A percentile compares a stretch with the other conserved stretches of the same genome.
Conservation (phyloP, 148 eudicot genomes). For the Simmondsia chinensis region DNA sequence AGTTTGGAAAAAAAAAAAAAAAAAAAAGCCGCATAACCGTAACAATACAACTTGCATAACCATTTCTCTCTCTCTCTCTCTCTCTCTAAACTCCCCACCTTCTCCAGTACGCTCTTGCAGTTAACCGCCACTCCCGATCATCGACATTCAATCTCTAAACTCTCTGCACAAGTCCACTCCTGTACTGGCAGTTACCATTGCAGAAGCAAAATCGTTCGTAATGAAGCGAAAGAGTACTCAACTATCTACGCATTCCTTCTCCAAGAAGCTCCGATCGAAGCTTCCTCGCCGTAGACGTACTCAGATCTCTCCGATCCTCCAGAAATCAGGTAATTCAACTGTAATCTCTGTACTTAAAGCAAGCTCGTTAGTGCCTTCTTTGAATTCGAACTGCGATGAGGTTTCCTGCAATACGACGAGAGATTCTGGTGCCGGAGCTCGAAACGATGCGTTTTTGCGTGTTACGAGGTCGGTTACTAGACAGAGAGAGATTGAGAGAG, state of each 20-base stretch:
- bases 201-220: not conserved
- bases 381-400: constrained; percentile 24
- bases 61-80: constrained; percentile 4
- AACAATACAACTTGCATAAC: not conserved
- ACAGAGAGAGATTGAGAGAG: constrained; percentile 14
- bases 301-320: constrained; percentile 41
- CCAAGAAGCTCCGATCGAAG: constrained; percentile 56
- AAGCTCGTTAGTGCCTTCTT: constrained; percentile 1
- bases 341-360: too few relatives aligned
- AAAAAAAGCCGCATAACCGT: too few relatives aligned
- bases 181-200: not conserved
- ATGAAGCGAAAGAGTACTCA: constrained; percentile 22
- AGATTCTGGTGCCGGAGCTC: constrained; percentile 20
- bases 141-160: too few relatives aligned
- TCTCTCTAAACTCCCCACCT: not conserved
- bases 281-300: constrained; percentile 57
- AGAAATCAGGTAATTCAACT: not conserved
- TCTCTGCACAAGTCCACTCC: not conserved
- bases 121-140: too few relatives aligned
- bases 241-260: constrained; percentile 1
- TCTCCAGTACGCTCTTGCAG: too few relatives aligned
- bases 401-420: constrained; percentile 52
- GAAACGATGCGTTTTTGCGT: constrained; percentile 17
- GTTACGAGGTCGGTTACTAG: constrained; percentile 19
- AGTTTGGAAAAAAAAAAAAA: too few relatives aligned